phyloP scores from a whole-genome alignment of 2,329 filamentous ascomycete species.

The Venturia aucupariae region DNA sequence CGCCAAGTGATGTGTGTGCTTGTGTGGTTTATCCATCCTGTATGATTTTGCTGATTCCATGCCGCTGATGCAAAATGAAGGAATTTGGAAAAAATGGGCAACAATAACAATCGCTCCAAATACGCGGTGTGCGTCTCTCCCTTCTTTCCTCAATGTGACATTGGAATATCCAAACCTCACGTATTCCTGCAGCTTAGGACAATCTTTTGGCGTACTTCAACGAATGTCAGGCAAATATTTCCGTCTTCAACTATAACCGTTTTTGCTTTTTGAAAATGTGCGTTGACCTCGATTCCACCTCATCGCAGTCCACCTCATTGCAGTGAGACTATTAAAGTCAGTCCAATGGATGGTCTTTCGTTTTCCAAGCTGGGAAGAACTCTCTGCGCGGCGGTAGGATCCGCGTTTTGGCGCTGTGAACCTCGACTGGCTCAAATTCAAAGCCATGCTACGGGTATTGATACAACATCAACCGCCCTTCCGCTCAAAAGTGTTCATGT shows the following conservation, averaged over 20 bases:
- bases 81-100: background rate
- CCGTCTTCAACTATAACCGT: background rate
- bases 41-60: background rate
- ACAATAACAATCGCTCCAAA: background rate
- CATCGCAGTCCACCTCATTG: too few species aligned
- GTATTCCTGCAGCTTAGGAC: background rate
- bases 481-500: constrained; percentile 35
- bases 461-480: constrained; percentile 33
- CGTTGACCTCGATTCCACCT: background rate
- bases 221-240: background rate
- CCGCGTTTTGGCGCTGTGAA: background rate
- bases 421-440: background rate
- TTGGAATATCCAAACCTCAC: background rate
- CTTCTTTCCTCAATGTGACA: background rate
- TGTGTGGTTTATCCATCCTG: background rate
- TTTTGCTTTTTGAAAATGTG: background rate
- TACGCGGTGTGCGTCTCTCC: background rate
- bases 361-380: too few species aligned
- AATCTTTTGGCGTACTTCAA: background rate
- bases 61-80: constrained; percentile 1
- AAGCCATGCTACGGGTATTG: background rate
- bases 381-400: background rate
- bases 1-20: background rate
- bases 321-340: background rate
- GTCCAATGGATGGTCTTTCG: too few species aligned